A percentile compares a stretch with the other conserved stretches of the same genome.
Conservation (phyloP, 2,329 filamentous ascomycete species). For the Sporothrix inflata region DNA sequence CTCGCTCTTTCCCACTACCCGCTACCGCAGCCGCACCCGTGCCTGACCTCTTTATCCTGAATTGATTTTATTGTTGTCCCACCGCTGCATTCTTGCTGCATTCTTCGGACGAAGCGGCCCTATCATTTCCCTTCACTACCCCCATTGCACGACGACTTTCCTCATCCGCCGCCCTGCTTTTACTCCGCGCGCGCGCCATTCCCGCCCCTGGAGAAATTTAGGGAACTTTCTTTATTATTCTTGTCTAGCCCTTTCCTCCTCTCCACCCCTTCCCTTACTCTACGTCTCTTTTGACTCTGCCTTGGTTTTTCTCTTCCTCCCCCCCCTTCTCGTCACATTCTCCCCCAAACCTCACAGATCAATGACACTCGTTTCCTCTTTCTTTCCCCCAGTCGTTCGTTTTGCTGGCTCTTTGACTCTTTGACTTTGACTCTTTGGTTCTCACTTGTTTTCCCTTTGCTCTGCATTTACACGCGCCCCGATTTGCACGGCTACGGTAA, state of each 20-base stretch:
- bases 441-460: slow-evolving; percentile 2
- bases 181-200: slow-evolving; percentile 24
- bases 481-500: neutral
- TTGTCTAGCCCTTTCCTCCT: slow-evolving; percentile 6
- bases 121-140: slow-evolving; percentile 31
- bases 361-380: slow-evolving; percentile 14
- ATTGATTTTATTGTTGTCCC: slow-evolving; percentile 19
- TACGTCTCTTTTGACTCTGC: neutral
- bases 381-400: slow-evolving; percentile 11
- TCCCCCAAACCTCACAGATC: neutral
- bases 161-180: slow-evolving; percentile 24
- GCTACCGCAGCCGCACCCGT: slow-evolving; percentile 18
- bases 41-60: slow-evolving; percentile 21
- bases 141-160: slow-evolving; percentile 27
- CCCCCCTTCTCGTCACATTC: slow-evolving; percentile 5
- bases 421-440: slow-evolving; percentile 6
- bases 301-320: slow-evolving; percentile 6
- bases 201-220: slow-evolving; percentile 20
- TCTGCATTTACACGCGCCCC: neutral
- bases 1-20: slow-evolving; percentile 17
- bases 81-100: slow-evolving; percentile 29
- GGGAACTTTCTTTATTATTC: slow-evolving; percentile 20
- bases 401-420: slow-evolving; percentile 14
- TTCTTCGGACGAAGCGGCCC: slow-evolving; percentile 36
- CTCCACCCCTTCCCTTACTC: slow-evolving; percentile 13